A percentile compares a stretch with the other conserved stretches of the same genome.
Evolutionary conservation across 352 stramenopile species (phyloP).

Genomic region (Phytopythium boreale): DNA sequence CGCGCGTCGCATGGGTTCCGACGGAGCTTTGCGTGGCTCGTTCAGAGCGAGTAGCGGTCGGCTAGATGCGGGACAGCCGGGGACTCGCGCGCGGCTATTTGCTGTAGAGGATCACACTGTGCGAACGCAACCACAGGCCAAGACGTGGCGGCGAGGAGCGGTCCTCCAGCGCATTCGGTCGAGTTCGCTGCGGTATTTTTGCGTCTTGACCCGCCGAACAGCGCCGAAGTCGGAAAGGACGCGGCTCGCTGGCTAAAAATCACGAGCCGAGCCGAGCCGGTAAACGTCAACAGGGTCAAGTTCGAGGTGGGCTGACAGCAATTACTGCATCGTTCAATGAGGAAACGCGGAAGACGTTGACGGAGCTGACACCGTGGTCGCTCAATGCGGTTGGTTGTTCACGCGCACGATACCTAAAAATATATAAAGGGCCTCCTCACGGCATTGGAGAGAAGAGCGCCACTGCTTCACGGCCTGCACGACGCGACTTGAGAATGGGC

Average conservation of each 20-base stretch:
- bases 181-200: neutral
- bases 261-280: neutral
- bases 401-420: neutral
- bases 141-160: neutral
- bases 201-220: constrained; percentile 5
- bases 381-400: neutral
- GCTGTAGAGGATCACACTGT: neutral
- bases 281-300: too few species aligned
- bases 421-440: neutral
- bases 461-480: too few species aligned
- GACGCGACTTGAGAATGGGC: too few species aligned
- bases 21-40: neutral
- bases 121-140: neutral
- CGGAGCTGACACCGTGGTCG: neutral
- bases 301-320: too few species aligned
- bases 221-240: constrained; percentile 5
- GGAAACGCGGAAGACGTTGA: too few species aligned
- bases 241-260: neutral
- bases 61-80: neutral
- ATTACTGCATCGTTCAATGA: too few species aligned
- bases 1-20: constrained; percentile 33
- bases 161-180: neutral
- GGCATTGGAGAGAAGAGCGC: neutral
- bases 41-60: neutral
- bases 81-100: neutral